A percentile compares a stretch with the other conserved stretches of the same genome.
Conservation (phyloP, 345 rosid species). For the Hibiscus mutabilis region DNA sequence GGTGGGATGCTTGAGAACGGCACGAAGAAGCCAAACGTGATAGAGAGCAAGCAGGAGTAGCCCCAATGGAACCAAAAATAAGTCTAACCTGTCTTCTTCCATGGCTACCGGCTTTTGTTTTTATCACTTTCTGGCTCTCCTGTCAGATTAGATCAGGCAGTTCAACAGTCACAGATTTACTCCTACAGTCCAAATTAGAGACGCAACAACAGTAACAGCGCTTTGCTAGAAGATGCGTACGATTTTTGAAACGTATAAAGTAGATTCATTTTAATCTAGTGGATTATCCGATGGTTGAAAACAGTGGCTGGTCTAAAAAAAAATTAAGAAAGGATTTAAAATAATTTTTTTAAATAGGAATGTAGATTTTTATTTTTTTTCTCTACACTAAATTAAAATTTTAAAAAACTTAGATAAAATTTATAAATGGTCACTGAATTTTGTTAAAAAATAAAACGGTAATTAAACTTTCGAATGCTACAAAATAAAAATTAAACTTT, state of each 20-base stretch:
- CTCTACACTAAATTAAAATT: too few species aligned
- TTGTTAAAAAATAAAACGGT: too few species aligned
- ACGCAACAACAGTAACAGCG: neutral
- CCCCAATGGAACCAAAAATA: slow-evolving; percentile 39
- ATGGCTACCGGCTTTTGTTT: slow-evolving; percentile 4
- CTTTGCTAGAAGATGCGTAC: too few species aligned
- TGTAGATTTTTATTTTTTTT: too few species aligned
- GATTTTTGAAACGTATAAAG: neutral
- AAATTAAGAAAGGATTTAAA: too few species aligned
- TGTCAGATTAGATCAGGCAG: neutral
- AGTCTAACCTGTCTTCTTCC: slow-evolving; percentile 37
- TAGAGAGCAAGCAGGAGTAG: slow-evolving; percentile 28
- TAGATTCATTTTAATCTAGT: neutral
- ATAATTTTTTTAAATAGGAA: too few species aligned
- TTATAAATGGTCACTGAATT: too few species aligned
- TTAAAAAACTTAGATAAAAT: too few species aligned
- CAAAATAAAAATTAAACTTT: too few species aligned
- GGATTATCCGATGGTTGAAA: too few species aligned
- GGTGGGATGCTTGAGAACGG: slow-evolving; percentile 28
- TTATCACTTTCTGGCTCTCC: neutral
- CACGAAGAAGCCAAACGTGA: slow-evolving; percentile 42
- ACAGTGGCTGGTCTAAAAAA: too few species aligned
- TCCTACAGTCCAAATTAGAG: neutral
- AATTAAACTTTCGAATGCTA: too few species aligned
- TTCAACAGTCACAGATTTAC: neutral